Evolutionary conservation across 2,329 filamentous ascomycete species (phyloP), one percentile per base, ranked within the genome.

Genomic region (Diaporthe caulivora): DNA sequence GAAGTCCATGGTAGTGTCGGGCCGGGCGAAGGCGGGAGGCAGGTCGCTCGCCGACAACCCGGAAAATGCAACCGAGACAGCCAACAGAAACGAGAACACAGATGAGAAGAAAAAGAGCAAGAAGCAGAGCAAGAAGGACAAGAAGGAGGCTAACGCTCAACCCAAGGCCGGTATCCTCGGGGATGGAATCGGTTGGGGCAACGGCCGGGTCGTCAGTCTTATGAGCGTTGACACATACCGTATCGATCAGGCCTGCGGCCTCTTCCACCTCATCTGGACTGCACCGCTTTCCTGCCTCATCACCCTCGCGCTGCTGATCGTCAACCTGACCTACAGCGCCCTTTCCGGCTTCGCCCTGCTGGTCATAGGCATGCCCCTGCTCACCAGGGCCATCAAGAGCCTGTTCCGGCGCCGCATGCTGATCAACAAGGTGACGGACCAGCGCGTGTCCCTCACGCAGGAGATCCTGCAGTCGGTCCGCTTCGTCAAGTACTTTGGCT

Each of bases 181-280:
- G 5, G 93, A 97, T 78, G 94, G 93, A 3, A 87, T 90, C 29
- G 97, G 96, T 31, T 98, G 96, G 96, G 92, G 92, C 72, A 98
- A 98, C 79, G 97, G 97, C 29, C 91, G 95, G 76, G 94, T 98
- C 69, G 91, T 97, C 80, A 97, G 97, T 77, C 81, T 98, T 77
- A 98, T 98, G 95, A 96, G 94, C 75, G 95, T 97, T 57, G 96
- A 98, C 80, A 97, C 95, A 0, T 97, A 97, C 82, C 94, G 96
- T 77, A 88, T 99, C 74, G 95, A 98, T 78, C 93, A 95, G 80
- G 95, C 95, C 1, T 94, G 90, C 51, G 95, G 94, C 54, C 89
- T 98, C 82, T 96, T 98, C 83, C 97, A 99, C 81, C 90, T 98
- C 85, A 86, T 94, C 29, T 99, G 97, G 97, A 94, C 94, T 1